These are phyloP conservation scores for Albophoma yamanashiensis DNA, from an alignment of 2,329 filamentous ascomycete genomes.

Conservation along the genomic window DNA sequence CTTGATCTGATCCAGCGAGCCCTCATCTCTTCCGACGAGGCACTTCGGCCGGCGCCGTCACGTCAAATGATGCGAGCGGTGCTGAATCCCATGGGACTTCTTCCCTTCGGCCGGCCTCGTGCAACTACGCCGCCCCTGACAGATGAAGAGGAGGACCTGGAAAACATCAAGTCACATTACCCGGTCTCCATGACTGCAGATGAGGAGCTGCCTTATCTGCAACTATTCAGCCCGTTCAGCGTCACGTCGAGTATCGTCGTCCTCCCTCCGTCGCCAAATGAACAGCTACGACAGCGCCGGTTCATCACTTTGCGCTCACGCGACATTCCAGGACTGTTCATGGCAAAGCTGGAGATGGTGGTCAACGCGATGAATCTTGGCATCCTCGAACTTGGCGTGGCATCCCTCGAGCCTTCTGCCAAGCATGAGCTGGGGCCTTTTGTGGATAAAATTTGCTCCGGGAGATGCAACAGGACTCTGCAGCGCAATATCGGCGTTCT, in stretches of 20 bases:
- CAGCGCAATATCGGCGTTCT: slow-evolving; percentile 48
- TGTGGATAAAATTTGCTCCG: slow-evolving; percentile 29
- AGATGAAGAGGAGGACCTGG: slow-evolving; percentile 17
- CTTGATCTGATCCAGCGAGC: slow-evolving; percentile 27
- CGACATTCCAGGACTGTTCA: slow-evolving; percentile 40
- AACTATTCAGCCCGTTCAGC: slow-evolving; percentile 58
- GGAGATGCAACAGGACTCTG: slow-evolving; percentile 30
- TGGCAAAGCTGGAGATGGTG: slow-evolving; percentile 44
- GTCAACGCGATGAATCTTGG: slow-evolving; percentile 42
- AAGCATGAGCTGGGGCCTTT: slow-evolving; percentile 47
- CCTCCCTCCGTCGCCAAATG: slow-evolving; percentile 22
- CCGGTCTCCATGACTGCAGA: slow-evolving; percentile 51
- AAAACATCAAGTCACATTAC: slow-evolving; percentile 48
- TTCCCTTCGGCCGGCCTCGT: slow-evolving; percentile 36
- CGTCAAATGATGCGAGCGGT: slow-evolving; percentile 36
- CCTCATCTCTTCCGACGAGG: slow-evolving; percentile 24
- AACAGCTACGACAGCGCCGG: slow-evolving; percentile 40
- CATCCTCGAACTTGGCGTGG: slow-evolving; percentile 42
- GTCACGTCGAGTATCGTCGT: slow-evolving; percentile 45
- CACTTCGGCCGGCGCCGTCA: slow-evolving; percentile 16
- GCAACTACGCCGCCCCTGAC: slow-evolving; percentile 12
- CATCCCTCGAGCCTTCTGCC: slow-evolving; percentile 46
- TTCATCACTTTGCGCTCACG: slow-evolving; percentile 38
- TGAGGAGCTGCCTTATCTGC: slow-evolving; percentile 58
- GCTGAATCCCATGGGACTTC: slow-evolving; percentile 38